A percentile compares a stretch with the other conserved stretches of the same genome.
These are phyloP conservation scores for Botrytis fragariae DNA, from an alignment of 2,329 filamentous ascomycete genomes.

Conservation along the genomic window DNA sequence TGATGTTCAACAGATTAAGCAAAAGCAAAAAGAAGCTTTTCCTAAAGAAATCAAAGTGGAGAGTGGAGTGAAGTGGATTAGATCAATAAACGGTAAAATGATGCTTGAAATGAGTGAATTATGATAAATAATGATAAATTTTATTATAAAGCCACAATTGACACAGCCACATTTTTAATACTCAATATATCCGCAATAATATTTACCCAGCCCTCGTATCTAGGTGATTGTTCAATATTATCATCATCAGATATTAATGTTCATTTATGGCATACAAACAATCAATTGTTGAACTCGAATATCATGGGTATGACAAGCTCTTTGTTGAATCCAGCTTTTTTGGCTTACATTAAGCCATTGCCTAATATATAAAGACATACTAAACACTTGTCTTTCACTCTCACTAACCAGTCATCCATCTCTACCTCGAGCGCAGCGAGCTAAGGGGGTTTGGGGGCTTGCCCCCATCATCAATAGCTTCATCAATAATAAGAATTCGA, in stretches of 20 bases:
- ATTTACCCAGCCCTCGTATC: too few species aligned
- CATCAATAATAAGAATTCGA: not conserved
- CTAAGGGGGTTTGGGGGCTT: not conserved
- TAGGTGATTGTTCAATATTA: not conserved
- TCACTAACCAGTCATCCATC: not conserved
- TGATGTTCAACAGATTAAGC: slow-evolving; percentile 6
- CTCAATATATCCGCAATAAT: too few species aligned
- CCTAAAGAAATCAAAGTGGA: not conserved
- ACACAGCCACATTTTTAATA: not conserved
- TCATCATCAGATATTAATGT: not conserved
- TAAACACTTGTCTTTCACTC: too few species aligned
- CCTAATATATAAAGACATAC: not conserved
- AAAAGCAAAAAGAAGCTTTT: slow-evolving; percentile 14
- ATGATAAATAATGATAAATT: not conserved
- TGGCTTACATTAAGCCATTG: not conserved
- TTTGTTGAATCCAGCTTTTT: not conserved
- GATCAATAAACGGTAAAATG: not conserved
- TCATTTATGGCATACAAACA: not conserved
- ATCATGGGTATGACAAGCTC: not conserved
- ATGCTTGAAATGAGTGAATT: not conserved
- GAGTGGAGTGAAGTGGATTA: not conserved
- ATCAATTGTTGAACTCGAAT: not conserved
- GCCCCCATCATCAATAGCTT: not conserved
- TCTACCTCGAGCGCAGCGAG: not conserved
- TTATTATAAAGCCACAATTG: not conserved